Conservation (phyloP, 2,329 filamentous ascomycete species). For the Amylocarpus encephaloides region DNA sequence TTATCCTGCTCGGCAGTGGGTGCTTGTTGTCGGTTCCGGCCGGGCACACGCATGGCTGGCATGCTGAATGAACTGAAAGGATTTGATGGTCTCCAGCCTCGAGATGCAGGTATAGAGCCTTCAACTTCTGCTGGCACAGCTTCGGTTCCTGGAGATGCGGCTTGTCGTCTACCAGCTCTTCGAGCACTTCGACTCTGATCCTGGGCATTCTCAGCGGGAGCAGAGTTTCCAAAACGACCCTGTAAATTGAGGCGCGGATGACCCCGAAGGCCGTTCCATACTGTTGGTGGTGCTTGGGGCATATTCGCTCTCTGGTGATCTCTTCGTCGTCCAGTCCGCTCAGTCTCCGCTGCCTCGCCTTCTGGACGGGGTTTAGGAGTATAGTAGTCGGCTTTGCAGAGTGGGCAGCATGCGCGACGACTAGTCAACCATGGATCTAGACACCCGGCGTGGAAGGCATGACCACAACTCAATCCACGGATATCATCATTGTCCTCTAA, state of each 20-base stretch:
- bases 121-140: constrained; percentile 5
- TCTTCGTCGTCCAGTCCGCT: constrained; percentile 21
- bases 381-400: constrained; percentile 98
- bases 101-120: constrained; percentile 8
- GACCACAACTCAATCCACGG: constrained; percentile 89
- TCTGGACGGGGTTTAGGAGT: constrained; percentile 76
- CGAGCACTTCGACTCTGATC: constrained; percentile 8
- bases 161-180: constrained; percentile 13
- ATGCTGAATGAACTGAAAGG: constrained; percentile 24
- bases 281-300: constrained; percentile 22
- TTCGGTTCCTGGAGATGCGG: not conserved
- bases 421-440: constrained; percentile 96
- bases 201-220: not conserved
- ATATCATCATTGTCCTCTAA: constrained; percentile 95
- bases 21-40: constrained; percentile 15
- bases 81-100: constrained; percentile 24
- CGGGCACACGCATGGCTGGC: constrained; percentile 17
- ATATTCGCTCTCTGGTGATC: constrained; percentile 22
- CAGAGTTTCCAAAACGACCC: constrained; percentile 18
- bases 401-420: constrained; percentile 87
- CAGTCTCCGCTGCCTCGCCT: constrained; percentile 25
- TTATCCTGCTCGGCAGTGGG: not conserved
- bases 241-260: constrained; percentile 22
- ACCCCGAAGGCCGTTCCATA: constrained; percentile 27
- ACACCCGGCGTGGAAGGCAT: constrained; percentile 94